phyloP scores from a whole-genome alignment of 2,329 filamentous ascomycete genomes.

The Aureobasidium subglaciale region DNA sequence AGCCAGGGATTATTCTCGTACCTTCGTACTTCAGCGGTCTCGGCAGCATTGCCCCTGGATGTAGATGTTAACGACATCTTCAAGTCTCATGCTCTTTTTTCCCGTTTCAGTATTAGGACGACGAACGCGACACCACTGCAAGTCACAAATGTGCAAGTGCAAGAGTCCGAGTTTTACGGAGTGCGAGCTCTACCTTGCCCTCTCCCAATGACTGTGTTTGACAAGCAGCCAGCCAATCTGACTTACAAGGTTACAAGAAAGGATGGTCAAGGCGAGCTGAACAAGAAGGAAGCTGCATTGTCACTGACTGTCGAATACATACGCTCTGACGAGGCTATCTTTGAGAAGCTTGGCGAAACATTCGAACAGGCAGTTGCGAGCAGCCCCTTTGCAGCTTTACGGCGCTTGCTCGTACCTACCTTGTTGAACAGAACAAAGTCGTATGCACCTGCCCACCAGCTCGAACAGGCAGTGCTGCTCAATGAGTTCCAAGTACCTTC shows the following conservation, averaged over 20 bases:
- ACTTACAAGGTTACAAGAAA: conserved; percentile 70
- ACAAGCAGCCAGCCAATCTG: conserved; percentile 72
- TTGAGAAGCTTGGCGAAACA: conserved; percentile 37
- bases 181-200: conserved; percentile 49
- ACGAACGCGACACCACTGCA: conserved; percentile 67
- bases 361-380: conserved; percentile 42
- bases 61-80: conserved; percentile 97
- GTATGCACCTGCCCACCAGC: conserved; percentile 40
- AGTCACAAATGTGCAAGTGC: conserved; percentile 62
- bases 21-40: conserved; percentile 55
- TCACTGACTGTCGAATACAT: conserved; percentile 69
- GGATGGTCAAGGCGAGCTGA: conserved; percentile 22
- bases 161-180: conserved; percentile 62
- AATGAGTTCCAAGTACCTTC: conserved; percentile 45
- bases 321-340: conserved; percentile 67
- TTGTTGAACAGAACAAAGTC: conserved; percentile 42
- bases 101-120: conserved; percentile 83
- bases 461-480: conserved; percentile 49
- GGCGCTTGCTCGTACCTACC: conserved; percentile 46
- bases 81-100: conserved; percentile 74
- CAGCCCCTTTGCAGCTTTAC: conserved; percentile 41
- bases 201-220: conserved; percentile 58
- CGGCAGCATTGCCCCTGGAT: conserved; percentile 72
- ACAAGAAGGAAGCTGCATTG: conserved; percentile 39
- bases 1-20: conserved; percentile 34